Conservation (phyloP, 2,329 filamentous ascomycete species). For the Blastomyces parvus region DNA sequence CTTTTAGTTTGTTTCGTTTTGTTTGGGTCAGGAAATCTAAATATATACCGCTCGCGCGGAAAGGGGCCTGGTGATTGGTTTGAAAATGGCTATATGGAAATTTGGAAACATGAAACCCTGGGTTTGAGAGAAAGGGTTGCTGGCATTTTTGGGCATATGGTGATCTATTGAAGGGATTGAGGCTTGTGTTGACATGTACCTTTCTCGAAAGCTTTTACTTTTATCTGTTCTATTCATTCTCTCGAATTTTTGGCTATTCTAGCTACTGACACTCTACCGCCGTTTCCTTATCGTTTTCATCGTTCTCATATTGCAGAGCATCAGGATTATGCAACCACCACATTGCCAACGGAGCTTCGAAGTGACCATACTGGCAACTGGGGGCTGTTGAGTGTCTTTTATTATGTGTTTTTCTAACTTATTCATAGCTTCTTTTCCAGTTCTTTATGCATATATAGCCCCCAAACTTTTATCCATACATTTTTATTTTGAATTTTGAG, state of each 20-base stretch:
- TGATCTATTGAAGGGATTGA: slow-evolving; percentile 1
- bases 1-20: slow-evolving; percentile 12
- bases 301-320: not conserved
- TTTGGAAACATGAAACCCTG: not conserved
- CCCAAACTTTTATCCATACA: not conserved
- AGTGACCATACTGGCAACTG: not conserved
- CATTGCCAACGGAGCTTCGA: not conserved
- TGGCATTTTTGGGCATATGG: slow-evolving; percentile 7
- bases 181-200: slow-evolving; percentile 4
- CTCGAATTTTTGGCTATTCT: not conserved
- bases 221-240: not conserved
- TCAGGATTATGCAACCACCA: not conserved
- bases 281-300: not conserved
- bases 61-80: slow-evolving; percentile 14
- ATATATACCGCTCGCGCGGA: slow-evolving; percentile 17
- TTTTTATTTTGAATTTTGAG: not conserved
- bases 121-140: not conserved
- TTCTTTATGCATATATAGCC: not conserved
- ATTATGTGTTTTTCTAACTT: not conserved
- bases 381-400: not conserved
- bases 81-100: slow-evolving; percentile 7
- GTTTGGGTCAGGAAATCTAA: slow-evolving; percentile 13
- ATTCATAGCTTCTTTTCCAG: not conserved
- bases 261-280: not conserved
- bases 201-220: slow-evolving; percentile 13